Evolutionary conservation across 257 asterid genomes (phyloP).

Genomic region (Jacaranda copaia): DNA sequence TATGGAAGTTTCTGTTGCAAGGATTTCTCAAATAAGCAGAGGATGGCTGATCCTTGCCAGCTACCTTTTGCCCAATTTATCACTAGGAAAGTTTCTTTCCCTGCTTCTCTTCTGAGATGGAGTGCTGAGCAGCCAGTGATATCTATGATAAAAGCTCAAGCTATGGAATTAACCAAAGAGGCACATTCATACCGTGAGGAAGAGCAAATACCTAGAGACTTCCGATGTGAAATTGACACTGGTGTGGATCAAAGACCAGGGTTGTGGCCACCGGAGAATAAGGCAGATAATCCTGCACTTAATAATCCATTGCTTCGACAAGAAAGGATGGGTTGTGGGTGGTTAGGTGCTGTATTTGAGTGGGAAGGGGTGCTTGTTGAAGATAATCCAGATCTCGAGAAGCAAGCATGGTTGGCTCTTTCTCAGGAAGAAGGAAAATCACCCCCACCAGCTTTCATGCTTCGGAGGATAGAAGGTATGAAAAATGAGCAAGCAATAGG

Average conservation of each 20-base stretch:
- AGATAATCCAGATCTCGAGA: slow-evolving; percentile 86
- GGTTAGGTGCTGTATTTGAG: slow-evolving; percentile 94
- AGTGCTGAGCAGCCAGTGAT: slow-evolving; percentile 23
- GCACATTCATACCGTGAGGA: slow-evolving; percentile 61
- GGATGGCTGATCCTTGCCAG: slow-evolving; percentile 43
- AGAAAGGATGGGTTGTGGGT: slow-evolving; percentile 94
- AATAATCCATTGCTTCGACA: slow-evolving; percentile 90
- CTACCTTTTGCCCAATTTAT: slow-evolving; percentile 41
- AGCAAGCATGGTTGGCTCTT: slow-evolving; percentile 87
- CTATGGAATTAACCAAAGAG: slow-evolving; percentile 75
- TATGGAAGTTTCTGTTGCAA: slow-evolving; percentile 50
- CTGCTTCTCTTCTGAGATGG: slow-evolving; percentile 32
- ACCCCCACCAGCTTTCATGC: slow-evolving; percentile 81
- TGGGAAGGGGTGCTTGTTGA: slow-evolving; percentile 95
- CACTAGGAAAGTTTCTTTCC: slow-evolving; percentile 42
- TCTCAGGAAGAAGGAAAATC: slow-evolving; percentile 84
- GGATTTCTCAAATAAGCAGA: slow-evolving; percentile 50
- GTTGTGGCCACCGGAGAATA: slow-evolving; percentile 86
- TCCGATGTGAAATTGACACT: slow-evolving; percentile 53
- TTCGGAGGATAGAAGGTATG: slow-evolving; percentile 88
- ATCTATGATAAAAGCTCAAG: slow-evolving; percentile 63
- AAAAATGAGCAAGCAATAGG: slow-evolving; percentile 95
- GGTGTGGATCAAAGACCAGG: slow-evolving; percentile 64
- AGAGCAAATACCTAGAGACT: slow-evolving; percentile 60
- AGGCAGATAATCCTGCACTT: slow-evolving; percentile 81